These are phyloP conservation scores for Microbotryum scabiosae DNA, from an alignment of 1,284 basidiomycete genomes.

Conservation along the genomic window DNA sequence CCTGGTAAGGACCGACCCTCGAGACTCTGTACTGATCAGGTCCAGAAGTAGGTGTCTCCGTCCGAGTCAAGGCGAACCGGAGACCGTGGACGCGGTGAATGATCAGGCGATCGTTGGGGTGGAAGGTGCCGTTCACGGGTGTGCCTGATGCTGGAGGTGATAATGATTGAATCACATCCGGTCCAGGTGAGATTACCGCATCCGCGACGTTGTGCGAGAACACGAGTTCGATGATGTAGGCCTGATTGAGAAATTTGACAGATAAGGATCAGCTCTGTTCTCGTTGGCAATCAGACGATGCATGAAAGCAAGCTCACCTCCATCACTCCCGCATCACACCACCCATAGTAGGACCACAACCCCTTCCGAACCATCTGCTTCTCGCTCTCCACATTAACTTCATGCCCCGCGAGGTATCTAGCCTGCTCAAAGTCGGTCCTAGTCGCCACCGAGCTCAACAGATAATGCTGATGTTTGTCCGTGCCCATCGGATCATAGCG, in stretches of 20 bases:
- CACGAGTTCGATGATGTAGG: conserved; percentile 28
- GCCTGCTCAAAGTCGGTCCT: conserved; percentile 33
- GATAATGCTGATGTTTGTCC: conserved; percentile 8
- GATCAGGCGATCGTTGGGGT: conserved; percentile 10
- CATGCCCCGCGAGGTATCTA: conserved; percentile 18
- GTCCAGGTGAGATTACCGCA: background rate
- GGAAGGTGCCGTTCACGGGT: background rate
- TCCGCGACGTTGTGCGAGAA: conserved; percentile 22
- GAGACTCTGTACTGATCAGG: conserved; percentile 26
- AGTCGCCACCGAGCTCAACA: conserved; percentile 10
- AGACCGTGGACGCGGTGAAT: conserved; percentile 26
- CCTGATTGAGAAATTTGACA: conserved; percentile 13
- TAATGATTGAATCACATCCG: background rate
- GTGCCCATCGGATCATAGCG: conserved; percentile 19
- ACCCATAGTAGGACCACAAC: conserved; percentile 22
- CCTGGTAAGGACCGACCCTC: conserved; percentile 19
- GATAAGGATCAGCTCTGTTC: background rate
- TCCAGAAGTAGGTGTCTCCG: background rate
- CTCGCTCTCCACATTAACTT: conserved; percentile 6
- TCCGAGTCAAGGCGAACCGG: conserved; percentile 25
- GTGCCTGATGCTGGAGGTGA: background rate
- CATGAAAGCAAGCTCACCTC: conserved; percentile 24
- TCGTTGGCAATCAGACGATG: background rate
- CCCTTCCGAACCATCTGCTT: conserved; percentile 19
- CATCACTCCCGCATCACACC: conserved; percentile 20